Evolutionary conservation across 2,329 filamentous ascomycete genomes (phyloP), one percentile per base, ranked within the genome.

Genomic region (Nemania abortiva): DNA sequence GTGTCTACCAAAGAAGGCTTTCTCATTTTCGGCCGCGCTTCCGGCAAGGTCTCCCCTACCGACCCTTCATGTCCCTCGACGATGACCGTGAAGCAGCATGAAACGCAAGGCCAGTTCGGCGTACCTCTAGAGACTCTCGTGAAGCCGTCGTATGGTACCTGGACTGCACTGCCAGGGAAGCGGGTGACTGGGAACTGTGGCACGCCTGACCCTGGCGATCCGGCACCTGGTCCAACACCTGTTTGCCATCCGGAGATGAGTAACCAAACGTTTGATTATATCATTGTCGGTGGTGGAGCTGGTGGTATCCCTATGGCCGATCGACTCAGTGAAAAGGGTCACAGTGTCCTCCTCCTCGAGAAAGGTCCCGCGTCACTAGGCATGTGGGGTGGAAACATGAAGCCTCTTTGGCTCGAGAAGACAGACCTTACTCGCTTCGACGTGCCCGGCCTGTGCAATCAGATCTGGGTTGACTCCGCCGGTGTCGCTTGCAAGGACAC

Each of bases 361-460:
- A 87, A 88, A 76, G 87, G 87, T 0, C 87, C 88, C 13, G 83
- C 86, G 58, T 92, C 89, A 2, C 86, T 90, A 1, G 89, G 86
- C 22, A 84, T 87, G 67, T 92, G 89, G 82, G 87, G 89, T 47
- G 89, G 90, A 24, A 86, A 81, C 62, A 84, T 90, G 82, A 87
- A 85, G 69, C 87, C 89, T 0, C 79, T 81, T 22, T 79, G 77
- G 77, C 85, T 90, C 22, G 80, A 86, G 47, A 87, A 86, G 60
- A 88, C 87, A 13, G 87, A 88, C 34, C 79, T 92, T 24, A 92
- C 90, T 3, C 89, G 90, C 58, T 92, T 92, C 74, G 91, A 93
- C 75, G 87, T 92, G 10, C 91, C 91, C 0, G 90, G 90, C 65
- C 86, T 92, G 68, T 92, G 89, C 79, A 92, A 92, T 77, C 84